Base-by-base conservation (phyloP, 2,329 filamentous ascomycete species). In the Colletotrichum spaethianum region DNA sequence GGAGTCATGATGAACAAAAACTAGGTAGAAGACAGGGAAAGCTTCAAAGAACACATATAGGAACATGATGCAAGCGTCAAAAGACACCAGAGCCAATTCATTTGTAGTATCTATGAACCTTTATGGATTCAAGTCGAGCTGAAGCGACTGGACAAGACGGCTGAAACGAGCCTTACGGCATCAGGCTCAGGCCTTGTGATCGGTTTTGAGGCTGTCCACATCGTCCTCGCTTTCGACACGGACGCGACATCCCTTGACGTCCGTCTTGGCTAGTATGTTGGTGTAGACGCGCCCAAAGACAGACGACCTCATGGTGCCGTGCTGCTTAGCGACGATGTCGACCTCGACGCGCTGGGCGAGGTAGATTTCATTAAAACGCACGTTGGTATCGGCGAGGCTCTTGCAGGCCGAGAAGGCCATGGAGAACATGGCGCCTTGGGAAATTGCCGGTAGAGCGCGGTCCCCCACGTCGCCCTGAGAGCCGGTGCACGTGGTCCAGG, bases 341-440 rank as follows among this genome's bases (percentile, higher is more conserved):
- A 76, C 71, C 67, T 79, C 75, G 26, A 81, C 79, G 6, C 76
- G 77, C 23, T 75, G 75, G 53, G 36, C 74, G 4, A 84, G 78
- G 63, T 81, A 83, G 38, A 82, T 75, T 67, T 84, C 83, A 64
- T 83, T 82, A 75, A 83, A 80, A 20, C 82, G 81, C 14, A 84
- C 75, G 66, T 81, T 82, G 12, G 80, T 80, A 0, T 75, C 68
- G 16, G 60, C 62, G 44, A 77, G 77, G 18, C 80, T 81, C 20
- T 74, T 77, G 23, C 73, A 74, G 2, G 80, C 82, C 28, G 75
- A 78, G 20, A 65, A 77, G 2, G 76, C 74, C 74, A 84, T 77
- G 48, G 79, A 78, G 75, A 78, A 83, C 20, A 84, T 71, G 0
- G 82, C 77, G n/a, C 82, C 81, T 70, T 84, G 83, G 5, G 78